Evolutionary conservation across 1,284 basidiomycete species (phyloP).

Genomic region (Pseudozyma pruni): DNA sequence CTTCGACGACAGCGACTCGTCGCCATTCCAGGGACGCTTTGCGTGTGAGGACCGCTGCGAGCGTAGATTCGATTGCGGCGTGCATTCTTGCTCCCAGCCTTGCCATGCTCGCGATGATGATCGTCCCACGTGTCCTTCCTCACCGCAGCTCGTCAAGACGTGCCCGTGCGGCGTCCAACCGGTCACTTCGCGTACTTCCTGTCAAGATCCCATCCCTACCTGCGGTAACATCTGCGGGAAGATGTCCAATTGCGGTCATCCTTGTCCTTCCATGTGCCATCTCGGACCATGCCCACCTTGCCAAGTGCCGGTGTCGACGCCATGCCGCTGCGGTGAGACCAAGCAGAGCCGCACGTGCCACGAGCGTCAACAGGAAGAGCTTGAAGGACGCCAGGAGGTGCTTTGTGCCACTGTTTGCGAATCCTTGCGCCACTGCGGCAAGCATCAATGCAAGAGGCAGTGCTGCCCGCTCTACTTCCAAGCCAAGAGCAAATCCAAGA

Average conservation of each 20-base stretch:
- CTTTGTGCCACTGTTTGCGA: conserved; percentile 57
- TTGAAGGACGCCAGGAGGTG: conserved; percentile 51
- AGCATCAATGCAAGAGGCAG: conserved; percentile 56
- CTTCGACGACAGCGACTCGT: conserved; percentile 18
- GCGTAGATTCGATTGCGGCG: conserved; percentile 57
- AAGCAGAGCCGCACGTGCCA: conserved; percentile 54
- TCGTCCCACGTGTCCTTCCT: conserved; percentile 51
- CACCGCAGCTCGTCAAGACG: conserved; percentile 50
- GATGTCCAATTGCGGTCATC: conserved; percentile 55
- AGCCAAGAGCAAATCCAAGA: conserved; percentile 54
- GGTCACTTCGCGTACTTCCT: conserved; percentile 39
- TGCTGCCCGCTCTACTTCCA: conserved; percentile 65
- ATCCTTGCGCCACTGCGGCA: conserved; percentile 59
- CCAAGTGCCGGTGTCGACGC: conserved; percentile 50
- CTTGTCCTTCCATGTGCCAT: conserved; percentile 56
- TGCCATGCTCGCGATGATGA: conserved; percentile 54
- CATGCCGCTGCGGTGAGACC: conserved; percentile 65
- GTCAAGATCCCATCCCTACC: conserved; percentile 60
- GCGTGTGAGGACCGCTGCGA: conserved; percentile 53
- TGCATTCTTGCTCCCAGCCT: conserved; percentile 52
- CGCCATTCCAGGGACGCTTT: conserved; percentile 47
- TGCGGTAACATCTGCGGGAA: conserved; percentile 56
- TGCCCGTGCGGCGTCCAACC: conserved; percentile 62
- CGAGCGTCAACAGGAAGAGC: conserved; percentile 46
- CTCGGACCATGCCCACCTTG: conserved; percentile 63